phyloP scores from a whole-genome alignment of 208 protist species.

The Lotmaria passim region DNA sequence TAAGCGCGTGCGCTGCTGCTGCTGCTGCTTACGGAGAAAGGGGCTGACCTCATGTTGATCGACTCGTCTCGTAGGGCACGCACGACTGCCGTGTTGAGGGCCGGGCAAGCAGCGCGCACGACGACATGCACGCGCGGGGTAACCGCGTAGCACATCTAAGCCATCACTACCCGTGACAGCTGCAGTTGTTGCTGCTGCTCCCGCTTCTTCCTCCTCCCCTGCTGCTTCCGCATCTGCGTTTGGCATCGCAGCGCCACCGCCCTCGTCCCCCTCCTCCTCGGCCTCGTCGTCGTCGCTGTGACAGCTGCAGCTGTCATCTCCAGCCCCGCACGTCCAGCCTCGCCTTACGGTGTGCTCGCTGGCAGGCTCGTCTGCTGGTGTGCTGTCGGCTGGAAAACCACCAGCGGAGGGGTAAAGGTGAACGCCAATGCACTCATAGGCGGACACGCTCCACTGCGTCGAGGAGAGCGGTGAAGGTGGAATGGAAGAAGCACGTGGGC shows the following conservation, averaged over 20 bases:
- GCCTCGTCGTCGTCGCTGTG: not conserved
- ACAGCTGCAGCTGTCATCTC: not conserved
- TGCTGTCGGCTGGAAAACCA: too few species aligned
- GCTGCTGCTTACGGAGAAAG: too few species aligned
- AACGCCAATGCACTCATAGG: slow-evolving; percentile 14
- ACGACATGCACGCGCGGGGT: too few species aligned
- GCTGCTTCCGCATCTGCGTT: not conserved
- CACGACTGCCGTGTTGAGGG: not conserved
- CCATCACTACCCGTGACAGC: not conserved
- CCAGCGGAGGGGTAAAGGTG: not conserved
- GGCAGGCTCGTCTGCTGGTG: too few species aligned
- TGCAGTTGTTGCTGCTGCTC: not conserved
- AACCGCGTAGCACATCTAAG: too few species aligned
- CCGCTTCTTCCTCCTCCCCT: not conserved
- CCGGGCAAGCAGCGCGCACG: not conserved
- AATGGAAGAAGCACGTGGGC: too few species aligned
- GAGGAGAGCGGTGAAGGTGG: slow-evolving; percentile 1
- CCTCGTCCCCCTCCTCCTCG: not conserved
- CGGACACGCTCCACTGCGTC: slow-evolving; percentile 21
- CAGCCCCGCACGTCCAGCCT: too few species aligned
- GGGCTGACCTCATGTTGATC: too few species aligned
- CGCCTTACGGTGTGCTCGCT: too few species aligned
- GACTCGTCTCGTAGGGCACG: too few species aligned
- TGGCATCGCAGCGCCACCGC: not conserved
- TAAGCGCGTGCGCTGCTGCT: too few species aligned